Base-by-base conservation (phyloP, 2,329 filamentous ascomycete genomes). In the Fusarium sp. region DNA sequence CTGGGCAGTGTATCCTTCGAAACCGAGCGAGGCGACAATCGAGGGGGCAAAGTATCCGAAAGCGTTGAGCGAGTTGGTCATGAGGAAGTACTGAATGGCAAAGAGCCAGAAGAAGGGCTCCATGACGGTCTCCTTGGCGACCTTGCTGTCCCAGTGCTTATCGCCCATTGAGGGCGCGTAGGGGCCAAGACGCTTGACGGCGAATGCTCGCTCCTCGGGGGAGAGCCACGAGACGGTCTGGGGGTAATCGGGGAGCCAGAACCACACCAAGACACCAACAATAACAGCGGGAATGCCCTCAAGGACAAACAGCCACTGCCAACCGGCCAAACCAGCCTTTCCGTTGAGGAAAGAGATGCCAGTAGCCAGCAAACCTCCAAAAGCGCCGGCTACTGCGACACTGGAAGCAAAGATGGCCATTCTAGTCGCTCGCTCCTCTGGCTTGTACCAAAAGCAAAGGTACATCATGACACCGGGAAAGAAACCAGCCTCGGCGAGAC, bases 301-400 rank as follows among this genome's bases (percentile, higher is more conserved):
- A 60, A 93, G 84, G 65, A 92, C 87, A 79, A 93, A 93, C 5
- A 93, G 86, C 84, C 76, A 78, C 70, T 89, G 85, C 91, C 91
- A 93, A 38, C 83, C 87, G 27, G 82, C 82, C 47, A 90, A 81
- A 0, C 86, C 86, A 5, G 82, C 84, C 14, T 86, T 81, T 1
- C 85, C 85, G 67, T 84, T 80, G 75, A 88, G 83, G 60, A 86
- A 83, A 3, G 82, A 84, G 56, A 89, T 88, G 2, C 83, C 87
- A 1, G 79, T 83, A 0, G 90, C 90, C 0, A 92, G 82, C 17
- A 92, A 83, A 10, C 90, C 90, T 60, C 89, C 89, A 78, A 92
- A 91, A 1, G 90, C 90, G 25, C 88, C 89, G 0, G 90, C 89
- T 14, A 91, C 80, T 10, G 87, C 86, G 2, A 88, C 88, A 22